Conservation (phyloP, 106 monocot genomes). For the Apostasia ramifera region DNA sequence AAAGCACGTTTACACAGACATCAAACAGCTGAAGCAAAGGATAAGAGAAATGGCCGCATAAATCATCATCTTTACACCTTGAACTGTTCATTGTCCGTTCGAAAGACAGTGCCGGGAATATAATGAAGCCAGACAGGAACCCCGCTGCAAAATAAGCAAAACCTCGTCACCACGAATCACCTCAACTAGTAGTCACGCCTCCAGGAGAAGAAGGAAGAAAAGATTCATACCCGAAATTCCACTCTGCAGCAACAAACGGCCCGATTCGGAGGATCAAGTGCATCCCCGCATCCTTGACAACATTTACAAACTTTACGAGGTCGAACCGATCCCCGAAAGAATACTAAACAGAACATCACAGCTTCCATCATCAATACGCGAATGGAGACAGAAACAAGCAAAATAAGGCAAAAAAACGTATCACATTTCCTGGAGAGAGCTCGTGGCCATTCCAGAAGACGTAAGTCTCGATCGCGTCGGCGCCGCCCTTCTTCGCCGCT, state of each 20-base stretch:
- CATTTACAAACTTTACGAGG: constrained; percentile 68
- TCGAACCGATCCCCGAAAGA: constrained; percentile 88
- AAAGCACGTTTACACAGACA: background rate
- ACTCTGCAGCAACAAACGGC: constrained; percentile 89
- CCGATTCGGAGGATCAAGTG: constrained; percentile 90
- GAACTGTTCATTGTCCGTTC: constrained; percentile 63
- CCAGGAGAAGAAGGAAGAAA: background rate
- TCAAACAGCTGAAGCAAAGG: background rate
- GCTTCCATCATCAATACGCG: background rate
- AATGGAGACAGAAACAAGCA: background rate
- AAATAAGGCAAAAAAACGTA: background rate
- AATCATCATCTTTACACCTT: constrained; percentile 32
- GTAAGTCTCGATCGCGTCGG: constrained; percentile 75
- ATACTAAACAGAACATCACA: constrained; percentile 33
- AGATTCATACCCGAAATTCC: constrained; percentile 65
- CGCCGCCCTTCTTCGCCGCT: constrained; percentile 75
- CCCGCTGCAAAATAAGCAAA: constrained; percentile 44
- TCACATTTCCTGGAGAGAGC: constrained; percentile 68
- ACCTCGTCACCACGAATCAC: background rate
- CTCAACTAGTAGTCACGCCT: background rate
- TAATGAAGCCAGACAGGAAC: constrained; percentile 96
- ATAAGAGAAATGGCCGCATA: background rate
- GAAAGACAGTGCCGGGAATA: constrained; percentile 74
- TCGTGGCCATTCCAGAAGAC: constrained; percentile 99
- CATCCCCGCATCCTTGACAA: constrained; percentile 75